Evolutionary conservation across 2,329 filamentous ascomycete genomes (phyloP).

Genomic region (Balansia obtecta): DNA sequence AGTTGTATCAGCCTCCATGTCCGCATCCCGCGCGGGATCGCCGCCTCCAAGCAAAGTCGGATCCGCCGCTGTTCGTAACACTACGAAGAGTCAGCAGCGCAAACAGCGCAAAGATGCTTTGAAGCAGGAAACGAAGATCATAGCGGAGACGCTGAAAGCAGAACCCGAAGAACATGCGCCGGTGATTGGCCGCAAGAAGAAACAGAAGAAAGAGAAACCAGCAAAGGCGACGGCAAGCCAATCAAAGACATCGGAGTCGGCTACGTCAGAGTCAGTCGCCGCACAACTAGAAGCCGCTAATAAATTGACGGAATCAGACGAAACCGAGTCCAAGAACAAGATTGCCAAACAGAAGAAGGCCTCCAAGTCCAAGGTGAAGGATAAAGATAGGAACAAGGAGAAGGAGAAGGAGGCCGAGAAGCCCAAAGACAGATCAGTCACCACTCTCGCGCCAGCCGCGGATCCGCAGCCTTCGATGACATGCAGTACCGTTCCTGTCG

Average conservation of each 20-base stretch:
- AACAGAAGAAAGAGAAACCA: slow-evolving; percentile 63
- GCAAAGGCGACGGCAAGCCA: slow-evolving; percentile 11
- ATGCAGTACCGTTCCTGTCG: slow-evolving; percentile 9
- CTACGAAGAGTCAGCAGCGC: slow-evolving; percentile 68
- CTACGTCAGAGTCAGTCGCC: not conserved
- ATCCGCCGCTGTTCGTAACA: slow-evolving; percentile 53
- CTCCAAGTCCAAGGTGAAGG: slow-evolving; percentile 19
- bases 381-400: slow-evolving; percentile 10
- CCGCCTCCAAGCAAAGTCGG: slow-evolving; percentile 55
- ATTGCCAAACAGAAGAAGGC: slow-evolving; percentile 18
- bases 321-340: slow-evolving; percentile 16
- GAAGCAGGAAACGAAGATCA: slow-evolving; percentile 48
- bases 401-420: slow-evolving; percentile 5
- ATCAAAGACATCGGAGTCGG: slow-evolving; percentile 2
- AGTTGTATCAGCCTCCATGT: slow-evolving; percentile 58
- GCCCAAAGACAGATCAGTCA: not conserved
- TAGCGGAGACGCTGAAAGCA: slow-evolving; percentile 35
- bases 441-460: slow-evolving; percentile 4
- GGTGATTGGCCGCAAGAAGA: slow-evolving; percentile 71
- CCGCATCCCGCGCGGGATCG: slow-evolving; percentile 55
- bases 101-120: slow-evolving; percentile 60
- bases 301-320: slow-evolving; percentile 5
- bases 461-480: slow-evolving; percentile 7
- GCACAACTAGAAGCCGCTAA: not conserved
- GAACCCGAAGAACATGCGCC: slow-evolving; percentile 53